These are phyloP conservation scores for Sporothrix schenckii DNA, from an alignment of 2,329 filamentous ascomycete genomes.

Conservation along the genomic window DNA sequence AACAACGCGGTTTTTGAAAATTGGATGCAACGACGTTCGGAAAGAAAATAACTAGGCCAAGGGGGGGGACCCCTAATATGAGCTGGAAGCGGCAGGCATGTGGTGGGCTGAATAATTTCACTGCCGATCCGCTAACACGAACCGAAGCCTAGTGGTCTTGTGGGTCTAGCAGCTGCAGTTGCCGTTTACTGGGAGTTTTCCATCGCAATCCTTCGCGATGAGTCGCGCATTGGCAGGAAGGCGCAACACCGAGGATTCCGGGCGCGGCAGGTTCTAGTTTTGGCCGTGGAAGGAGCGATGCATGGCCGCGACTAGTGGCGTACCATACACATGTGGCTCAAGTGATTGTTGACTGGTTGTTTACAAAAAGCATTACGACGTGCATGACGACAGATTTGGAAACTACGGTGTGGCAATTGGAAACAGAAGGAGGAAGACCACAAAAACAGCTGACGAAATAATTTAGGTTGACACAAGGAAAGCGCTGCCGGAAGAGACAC, in stretches of 20 bases:
- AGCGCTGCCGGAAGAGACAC: not conserved
- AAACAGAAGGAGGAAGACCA: not conserved
- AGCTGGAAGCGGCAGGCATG: not conserved
- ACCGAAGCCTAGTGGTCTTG: not conserved
- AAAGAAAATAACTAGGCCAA: not conserved
- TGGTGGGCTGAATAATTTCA: slow-evolving; percentile 26
- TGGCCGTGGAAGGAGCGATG: not conserved
- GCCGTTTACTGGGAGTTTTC: not conserved
- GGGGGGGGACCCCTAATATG: slow-evolving; percentile 11
- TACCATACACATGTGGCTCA: not conserved
- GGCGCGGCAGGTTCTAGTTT: not conserved
- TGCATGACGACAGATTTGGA: not conserved
- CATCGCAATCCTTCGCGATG: not conserved
- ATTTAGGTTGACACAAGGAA: not conserved
- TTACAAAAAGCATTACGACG: not conserved
- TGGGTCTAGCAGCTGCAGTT: no score
- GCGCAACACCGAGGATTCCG: slow-evolving; percentile 25
- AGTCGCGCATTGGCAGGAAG: not conserved
- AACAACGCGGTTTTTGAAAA: not conserved
- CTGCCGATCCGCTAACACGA: slow-evolving; percentile 22
- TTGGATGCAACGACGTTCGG: slow-evolving; percentile 14
- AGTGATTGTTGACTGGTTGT: not conserved
- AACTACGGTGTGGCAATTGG: not conserved
- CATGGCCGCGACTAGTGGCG: not conserved
- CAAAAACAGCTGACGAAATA: not conserved